phyloP scores from a whole-genome alignment of 352 stramenopile genomes.

The Phytophthora meadii region DNA sequence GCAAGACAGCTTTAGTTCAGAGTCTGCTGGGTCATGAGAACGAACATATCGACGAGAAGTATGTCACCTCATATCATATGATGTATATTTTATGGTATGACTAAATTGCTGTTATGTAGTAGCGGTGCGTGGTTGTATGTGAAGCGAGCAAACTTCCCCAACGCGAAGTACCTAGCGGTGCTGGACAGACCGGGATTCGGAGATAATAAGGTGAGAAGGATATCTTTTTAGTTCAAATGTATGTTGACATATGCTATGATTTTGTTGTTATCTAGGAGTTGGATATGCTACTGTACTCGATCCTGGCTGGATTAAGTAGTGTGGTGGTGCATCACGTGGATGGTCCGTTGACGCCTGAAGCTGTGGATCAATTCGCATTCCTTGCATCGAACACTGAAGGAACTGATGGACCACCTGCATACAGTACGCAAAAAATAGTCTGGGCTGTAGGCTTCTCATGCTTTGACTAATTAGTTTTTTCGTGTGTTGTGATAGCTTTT shows the following conservation, averaged over 20 bases:
- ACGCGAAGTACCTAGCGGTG: slow-evolving; percentile 77
- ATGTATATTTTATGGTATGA: slow-evolving; percentile 2
- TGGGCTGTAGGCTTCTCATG: too few relatives aligned
- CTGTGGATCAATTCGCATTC: slow-evolving; percentile 69
- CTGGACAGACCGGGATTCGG: slow-evolving; percentile 66
- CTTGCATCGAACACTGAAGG: slow-evolving; percentile 40
- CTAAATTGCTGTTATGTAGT: slow-evolving; percentile 5
- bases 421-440: slow-evolving; percentile 27
- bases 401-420: slow-evolving; percentile 31
- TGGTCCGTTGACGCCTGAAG: slow-evolving; percentile 54
- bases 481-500: slow-evolving; percentile 47
- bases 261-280: slow-evolving; percentile 38
- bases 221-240: slow-evolving; percentile 1
- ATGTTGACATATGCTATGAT: background rate
- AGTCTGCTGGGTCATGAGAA: slow-evolving; percentile 39
- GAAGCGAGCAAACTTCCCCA: slow-evolving; percentile 64
- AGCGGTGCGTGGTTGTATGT: slow-evolving; percentile 77
- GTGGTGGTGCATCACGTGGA: slow-evolving; percentile 77
- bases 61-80: slow-evolving; percentile 13
- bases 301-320: slow-evolving; percentile 74
- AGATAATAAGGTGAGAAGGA: slow-evolving; percentile 30
- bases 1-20: slow-evolving; percentile 59
- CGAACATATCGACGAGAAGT: slow-evolving; percentile 19
- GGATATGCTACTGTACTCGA: slow-evolving; percentile 70
- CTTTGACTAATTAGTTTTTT: background rate